phyloP scores from a whole-genome alignment of 1,139 yeast genomes.

The Blastobotrys ciferrii region DNA sequence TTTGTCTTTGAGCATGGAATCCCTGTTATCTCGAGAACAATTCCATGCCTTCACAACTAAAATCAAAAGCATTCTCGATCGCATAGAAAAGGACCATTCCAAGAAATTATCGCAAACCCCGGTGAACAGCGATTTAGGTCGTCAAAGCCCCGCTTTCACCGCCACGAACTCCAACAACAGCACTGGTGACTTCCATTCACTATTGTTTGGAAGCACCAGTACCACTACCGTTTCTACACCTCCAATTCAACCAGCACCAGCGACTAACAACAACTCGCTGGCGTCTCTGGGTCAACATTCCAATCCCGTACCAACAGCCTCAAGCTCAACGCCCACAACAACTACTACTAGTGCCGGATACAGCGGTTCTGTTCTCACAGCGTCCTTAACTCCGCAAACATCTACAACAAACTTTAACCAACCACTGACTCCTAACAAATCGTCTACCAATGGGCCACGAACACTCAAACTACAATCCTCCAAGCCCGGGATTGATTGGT shows the following conservation, averaged over 20 bases:
- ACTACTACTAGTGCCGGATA: neutral
- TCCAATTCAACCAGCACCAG: neutral
- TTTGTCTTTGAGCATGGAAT: slow-evolving; percentile 48
- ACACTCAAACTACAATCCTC: slow-evolving; percentile 7
- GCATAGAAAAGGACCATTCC: slow-evolving; percentile 29
- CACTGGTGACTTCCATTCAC: slow-evolving; percentile 11
- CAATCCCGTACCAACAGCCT: neutral
- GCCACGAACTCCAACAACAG: neutral
- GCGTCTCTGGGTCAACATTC: neutral
- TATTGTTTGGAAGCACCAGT: slow-evolving; percentile 11
- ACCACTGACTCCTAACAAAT: slow-evolving; percentile 12
- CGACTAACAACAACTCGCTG: neutral
- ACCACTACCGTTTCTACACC: neutral
- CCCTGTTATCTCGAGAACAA: slow-evolving; percentile 43
- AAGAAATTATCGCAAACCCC: slow-evolving; percentile 23
- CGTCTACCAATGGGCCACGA: slow-evolving; percentile 8
- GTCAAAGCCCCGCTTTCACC: neutral
- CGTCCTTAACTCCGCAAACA: neutral
- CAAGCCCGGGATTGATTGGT: slow-evolving; percentile 8
- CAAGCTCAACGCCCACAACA: neutral
- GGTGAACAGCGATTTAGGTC: slow-evolving; percentile 1
- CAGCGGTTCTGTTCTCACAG: slow-evolving; percentile 10
- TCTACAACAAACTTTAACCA: neutral
- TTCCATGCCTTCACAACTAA: slow-evolving; percentile 39
- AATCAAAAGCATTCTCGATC: slow-evolving; percentile 25